Evolutionary conservation across 495 filamentous ascomycete species (phyloP), one percentile per base, ranked within the genome.

Genomic region (Neurospora sp.): DNA sequence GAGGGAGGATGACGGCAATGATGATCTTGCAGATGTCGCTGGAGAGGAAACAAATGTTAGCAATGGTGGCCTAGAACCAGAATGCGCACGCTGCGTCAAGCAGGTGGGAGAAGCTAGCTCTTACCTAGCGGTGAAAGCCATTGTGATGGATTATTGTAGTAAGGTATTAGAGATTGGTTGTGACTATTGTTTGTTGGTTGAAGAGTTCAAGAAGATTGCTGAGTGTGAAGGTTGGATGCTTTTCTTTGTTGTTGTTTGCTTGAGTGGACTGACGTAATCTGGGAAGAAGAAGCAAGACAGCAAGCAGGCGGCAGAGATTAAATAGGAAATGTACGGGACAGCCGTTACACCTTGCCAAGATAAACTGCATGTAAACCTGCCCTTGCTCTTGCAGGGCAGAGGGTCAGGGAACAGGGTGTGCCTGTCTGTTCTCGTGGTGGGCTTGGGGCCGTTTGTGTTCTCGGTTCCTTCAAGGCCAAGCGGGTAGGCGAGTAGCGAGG

Each of bases 1-100:
- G 94, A 44, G 94, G 94, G 73, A 96, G 90, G 85, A 96, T 82
- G 86, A 96, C 85, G 83, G 93, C 93, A 80, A 94, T 85, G 84
- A 96, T 89, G 87, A 96, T 94, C 86, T 96, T 95, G 91, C 90
- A 90, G 86, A 95, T 93, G 80, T 96, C 93, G 82, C 92, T 94
- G 76, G 68, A 1, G 27, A 53, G 31, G 38, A 48, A n/a, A 20
- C 9, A 8, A 69, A 35, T 31, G 70, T 70, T 16, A 75, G 71
- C 41, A 9, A 40, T 68, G 69, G 4, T 27, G 48, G 27, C 48
- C 22, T 1, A 27, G 22, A 59, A 59, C 48, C 48, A 59, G 45
- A 22, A 59, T 5, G 48, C 44, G 48, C 48, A 22, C 45, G 10
- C 68, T 69, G 38, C 35, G 37, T 68, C 40, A 20, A 42, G 68